A percentile compares a stretch with the other conserved stretches of the same genome.
phyloP scores from a whole-genome alignment of 148 eudicot species.

The Nepenthes gracilis region DNA sequence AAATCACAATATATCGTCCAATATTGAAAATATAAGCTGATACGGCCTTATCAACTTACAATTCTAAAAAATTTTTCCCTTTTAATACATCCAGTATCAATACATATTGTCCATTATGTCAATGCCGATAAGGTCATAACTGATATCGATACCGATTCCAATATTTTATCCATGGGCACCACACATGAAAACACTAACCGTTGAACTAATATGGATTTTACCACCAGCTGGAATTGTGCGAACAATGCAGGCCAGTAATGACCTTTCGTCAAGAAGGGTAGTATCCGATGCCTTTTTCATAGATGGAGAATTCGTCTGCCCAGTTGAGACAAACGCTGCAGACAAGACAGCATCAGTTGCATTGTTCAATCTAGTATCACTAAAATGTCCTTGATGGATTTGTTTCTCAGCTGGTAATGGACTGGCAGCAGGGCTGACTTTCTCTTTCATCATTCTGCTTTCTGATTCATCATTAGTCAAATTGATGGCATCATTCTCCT shows the following conservation, averaged over 20 bases:
- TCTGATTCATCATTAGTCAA: conserved; percentile 26
- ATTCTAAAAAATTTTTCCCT: too few relatives aligned
- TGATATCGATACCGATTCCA: not conserved
- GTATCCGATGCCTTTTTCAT: conserved; percentile 33
- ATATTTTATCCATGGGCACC: not conserved
- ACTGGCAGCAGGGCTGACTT: conserved; percentile 26
- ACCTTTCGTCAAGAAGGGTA: conserved; percentile 71
- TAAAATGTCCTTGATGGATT: conserved; percentile 18
- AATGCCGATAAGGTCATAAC: too few relatives aligned
- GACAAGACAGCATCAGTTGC: conserved; percentile 21
- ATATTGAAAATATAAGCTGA: not conserved
- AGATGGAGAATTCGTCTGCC: conserved; percentile 22
- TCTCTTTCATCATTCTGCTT: conserved; percentile 25
- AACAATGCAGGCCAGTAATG: conserved; percentile 69
- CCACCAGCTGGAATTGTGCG: conserved; percentile 92
- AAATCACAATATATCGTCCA: too few relatives aligned
- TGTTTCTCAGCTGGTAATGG: conserved; percentile 33
- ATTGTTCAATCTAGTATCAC: conserved; percentile 26
- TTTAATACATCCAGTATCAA: too few relatives aligned
- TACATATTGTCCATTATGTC: too few relatives aligned
- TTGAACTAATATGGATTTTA: conserved; percentile 78
- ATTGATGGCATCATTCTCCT: conserved; percentile 28
- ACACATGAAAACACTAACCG: conserved; percentile 34
- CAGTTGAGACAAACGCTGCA: conserved; percentile 35
- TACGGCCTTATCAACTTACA: too few relatives aligned